phyloP scores from a whole-genome alignment of 2,329 filamentous ascomycete species.

The Hypoxylon rubiginosum region DNA sequence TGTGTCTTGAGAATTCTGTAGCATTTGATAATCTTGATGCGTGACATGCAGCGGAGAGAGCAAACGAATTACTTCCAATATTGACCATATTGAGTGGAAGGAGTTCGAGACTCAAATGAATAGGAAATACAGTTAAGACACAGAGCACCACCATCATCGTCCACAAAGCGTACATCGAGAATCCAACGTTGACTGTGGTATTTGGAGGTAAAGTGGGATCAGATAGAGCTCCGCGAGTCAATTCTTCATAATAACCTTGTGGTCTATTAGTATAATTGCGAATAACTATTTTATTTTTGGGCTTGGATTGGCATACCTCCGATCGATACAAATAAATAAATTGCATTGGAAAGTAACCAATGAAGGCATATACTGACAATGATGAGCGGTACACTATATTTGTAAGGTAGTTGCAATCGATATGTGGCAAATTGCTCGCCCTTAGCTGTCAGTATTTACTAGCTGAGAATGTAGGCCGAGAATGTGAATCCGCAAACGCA shows the following conservation, averaged over 20 bases:
- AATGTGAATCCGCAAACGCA: constrained; percentile 3
- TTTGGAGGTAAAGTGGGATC: constrained; percentile 34
- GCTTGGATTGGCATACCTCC: constrained; percentile 37
- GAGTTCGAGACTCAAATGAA: constrained; percentile 28
- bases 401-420: constrained; percentile 57
- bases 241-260: constrained; percentile 28
- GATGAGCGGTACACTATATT: constrained; percentile 56
- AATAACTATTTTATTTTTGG: background rate
- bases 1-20: background rate
- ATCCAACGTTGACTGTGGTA: constrained; percentile 32
- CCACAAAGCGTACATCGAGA: constrained; percentile 29
- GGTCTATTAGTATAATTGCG: background rate
- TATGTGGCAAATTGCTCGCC: constrained; percentile 55
- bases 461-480: background rate
- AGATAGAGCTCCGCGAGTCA: background rate
- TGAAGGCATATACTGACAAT: constrained; percentile 54
- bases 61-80: constrained; percentile 44
- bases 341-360: constrained; percentile 58
- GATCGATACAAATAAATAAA: constrained; percentile 53
- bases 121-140: constrained; percentile 29
- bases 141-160: constrained; percentile 26
- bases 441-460: constrained; percentile 10
- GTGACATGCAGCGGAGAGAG: constrained; percentile 45
- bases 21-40: constrained; percentile 37
- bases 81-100: constrained; percentile 37